A percentile compares a stretch with the other conserved stretches of the same genome.
phyloP scores from a whole-genome alignment of 805 yeast species.

The Cyberlindnera japonica region DNA sequence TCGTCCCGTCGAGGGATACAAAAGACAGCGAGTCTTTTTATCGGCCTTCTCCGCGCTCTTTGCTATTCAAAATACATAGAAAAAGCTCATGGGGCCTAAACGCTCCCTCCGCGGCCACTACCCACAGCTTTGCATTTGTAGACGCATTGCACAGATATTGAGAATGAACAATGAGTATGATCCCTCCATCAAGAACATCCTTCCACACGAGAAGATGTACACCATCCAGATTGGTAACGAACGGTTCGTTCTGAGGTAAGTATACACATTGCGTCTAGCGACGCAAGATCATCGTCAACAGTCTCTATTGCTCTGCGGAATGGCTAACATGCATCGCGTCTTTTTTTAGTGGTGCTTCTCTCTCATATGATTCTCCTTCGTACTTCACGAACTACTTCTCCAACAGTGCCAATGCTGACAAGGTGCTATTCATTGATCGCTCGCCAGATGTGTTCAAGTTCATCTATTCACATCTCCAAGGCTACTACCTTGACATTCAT shows the following conservation, averaged over 20 bases:
- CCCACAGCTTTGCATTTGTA: no score
- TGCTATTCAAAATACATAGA: no score
- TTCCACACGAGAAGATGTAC: constrained; percentile 70
- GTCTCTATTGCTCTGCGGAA: no score
- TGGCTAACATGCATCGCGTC: no score
- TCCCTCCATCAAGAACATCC: constrained; percentile 44
- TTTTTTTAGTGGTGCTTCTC: constrained; percentile 67
- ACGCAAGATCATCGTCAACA: no score
- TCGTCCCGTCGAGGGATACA: no score
- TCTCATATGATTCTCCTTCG: constrained; percentile 84
- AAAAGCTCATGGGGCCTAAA: no score
- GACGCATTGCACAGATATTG: neutral
- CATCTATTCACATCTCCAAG: constrained; percentile 73
- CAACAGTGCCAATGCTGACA: constrained; percentile 33
- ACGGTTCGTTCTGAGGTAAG: constrained; percentile 43
- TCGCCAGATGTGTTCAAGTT: constrained; percentile 64
- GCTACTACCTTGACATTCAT: constrained; percentile 63
- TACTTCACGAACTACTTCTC: constrained; percentile 74
- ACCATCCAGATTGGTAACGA: constrained; percentile 66
- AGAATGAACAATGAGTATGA: constrained; percentile 20
- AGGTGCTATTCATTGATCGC: constrained; percentile 64
- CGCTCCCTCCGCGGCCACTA: no score
- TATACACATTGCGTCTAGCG: neutral
- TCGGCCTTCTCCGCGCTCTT: constrained; percentile 3
- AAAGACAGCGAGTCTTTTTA: no score